Base-by-base conservation (phyloP, 2,329 filamentous ascomycete genomes). In the Acrodontium crateriforme region DNA sequence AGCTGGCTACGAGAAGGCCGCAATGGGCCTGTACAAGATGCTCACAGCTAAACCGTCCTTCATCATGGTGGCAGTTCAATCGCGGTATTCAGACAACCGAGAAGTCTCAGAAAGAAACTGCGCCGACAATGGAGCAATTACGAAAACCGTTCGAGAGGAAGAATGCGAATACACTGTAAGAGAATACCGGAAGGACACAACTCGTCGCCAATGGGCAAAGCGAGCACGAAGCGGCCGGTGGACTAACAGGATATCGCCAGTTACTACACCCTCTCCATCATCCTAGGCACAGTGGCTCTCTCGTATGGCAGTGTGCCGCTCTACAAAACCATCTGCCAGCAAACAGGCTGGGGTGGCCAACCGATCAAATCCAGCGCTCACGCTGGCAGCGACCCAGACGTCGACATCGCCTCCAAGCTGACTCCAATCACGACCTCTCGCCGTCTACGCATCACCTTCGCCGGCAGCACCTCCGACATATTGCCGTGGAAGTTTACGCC, bases 401-500 rank as follows among this genome's bases (percentile, higher is more conserved):
- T 46, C 13, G 42, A 45, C 24, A 46, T 54, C 16, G 71, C 85
- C 18, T 67, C 68, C 26, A 80, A 85, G 30, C 70, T 98, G 24
- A 69, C 74, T 25, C 89, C 89, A 10, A 76, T 94, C 20, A 80
- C 73, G 11, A 67, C 73, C 42, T 78, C 81, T 34, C 80, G 80
- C 42, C 80, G 89, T 29, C 78, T 98, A 46, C 80, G 83, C 35
- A 87, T 98, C 40, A 95, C 85, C 15, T 98, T 98, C 69, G 89
- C 84, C 50, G 81, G 85, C 25, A 91, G 83, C 16, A 85, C 94
- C 2, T 95, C 87, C 1, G 89, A 95, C 52, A 75, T 93, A 1
- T 68, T 98, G 16, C 85, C 87, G 1, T 98, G 89, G 89, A 94
- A 94, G 54, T 98, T 98, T 56, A 74, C 74, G 2, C 89, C 89